Conservation (phyloP, 257 asterid species). For the Penstemon eatonii region DNA sequence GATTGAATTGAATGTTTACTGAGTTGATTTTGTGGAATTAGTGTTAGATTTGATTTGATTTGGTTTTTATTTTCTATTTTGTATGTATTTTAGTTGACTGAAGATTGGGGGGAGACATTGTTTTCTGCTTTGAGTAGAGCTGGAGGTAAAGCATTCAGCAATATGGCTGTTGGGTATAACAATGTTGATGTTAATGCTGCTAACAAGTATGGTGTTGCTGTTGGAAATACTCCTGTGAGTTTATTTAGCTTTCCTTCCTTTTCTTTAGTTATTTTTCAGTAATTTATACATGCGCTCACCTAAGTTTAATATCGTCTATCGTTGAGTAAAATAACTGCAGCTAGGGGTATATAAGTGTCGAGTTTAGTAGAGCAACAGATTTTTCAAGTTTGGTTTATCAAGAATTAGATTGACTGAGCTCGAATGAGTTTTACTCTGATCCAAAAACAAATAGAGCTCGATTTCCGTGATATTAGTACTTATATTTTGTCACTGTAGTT, state of each 20-base stretch:
- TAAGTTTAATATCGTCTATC: no score
- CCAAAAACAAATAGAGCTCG: no score
- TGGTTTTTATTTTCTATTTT: background rate
- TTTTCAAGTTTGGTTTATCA: no score
- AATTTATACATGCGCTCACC: no score
- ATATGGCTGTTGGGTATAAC: conserved; percentile 98
- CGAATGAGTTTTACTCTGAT: no score
- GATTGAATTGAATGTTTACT: background rate
- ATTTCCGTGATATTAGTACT: no score
- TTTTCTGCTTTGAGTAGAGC: conserved; percentile 90
- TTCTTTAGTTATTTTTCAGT: background rate
- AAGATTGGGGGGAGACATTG: conserved; percentile 90
- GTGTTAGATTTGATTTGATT: background rate
- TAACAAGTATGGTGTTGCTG: conserved; percentile 82
- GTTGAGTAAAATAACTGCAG: no score
- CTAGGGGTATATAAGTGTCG: no score
- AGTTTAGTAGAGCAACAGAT: no score
- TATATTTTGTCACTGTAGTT: no score
- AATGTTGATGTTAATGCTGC: conserved; percentile 93
- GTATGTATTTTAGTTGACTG: conserved; percentile 62
- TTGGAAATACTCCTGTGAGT: conserved; percentile 94
- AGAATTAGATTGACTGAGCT: no score
- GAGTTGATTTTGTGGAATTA: background rate
- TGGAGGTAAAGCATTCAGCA: conserved; percentile 95
- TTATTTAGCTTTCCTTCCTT: background rate